Evolutionary conservation across 768 basidiomycete species (phyloP), one percentile per base, ranked within the genome.

Genomic region (Trametes maxima): DNA sequence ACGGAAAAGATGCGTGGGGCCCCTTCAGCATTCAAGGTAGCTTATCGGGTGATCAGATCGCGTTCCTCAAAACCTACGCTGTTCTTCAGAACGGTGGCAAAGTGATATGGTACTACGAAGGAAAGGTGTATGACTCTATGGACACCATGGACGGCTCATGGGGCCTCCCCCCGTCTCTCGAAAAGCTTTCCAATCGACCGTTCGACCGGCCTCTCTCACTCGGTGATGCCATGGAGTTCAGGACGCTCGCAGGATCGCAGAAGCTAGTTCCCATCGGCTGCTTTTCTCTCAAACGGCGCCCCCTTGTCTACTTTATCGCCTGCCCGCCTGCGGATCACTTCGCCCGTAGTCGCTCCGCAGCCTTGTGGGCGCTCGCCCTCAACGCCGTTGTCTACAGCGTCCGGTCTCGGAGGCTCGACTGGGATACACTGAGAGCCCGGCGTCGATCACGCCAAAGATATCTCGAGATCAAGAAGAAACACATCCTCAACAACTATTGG

Each of bases 331-430:
- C 43, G 39, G 36, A 50, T 28, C 35, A 33, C 5, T 52, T 52
- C 33, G 40, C 42, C 6, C 24, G 22, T 14, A 63, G 52, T 46
- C 51, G 52, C 35, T 8, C n/a, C 5, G 44, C 51, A 1, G 47
- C 50, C 12, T 57, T 60, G 4, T 64, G 63, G 63, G 36, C 36
- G 5, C 49, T 60, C 28, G 63, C 53, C 5, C 17, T 54, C 45
- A 57, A 54, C 44, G 21, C 47, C 17, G 44, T 51, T 1, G 11
- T 57, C 14, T 49, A 49, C 22, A 36, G 22, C 16, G 49, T 52
- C 7, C 57, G 58, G n/a, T 40, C 43, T 19, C 45, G 54, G 10
- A 24, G n/a, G 13, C 22, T 64, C 7, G 28, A 40, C n/a, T 64
- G 63, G 63, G 54, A 39, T 10, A 33, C 51, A 11, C 24, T 64